Conservation (phyloP, 2,329 filamentous ascomycete species). For the Hyphodiscus sp. region DNA sequence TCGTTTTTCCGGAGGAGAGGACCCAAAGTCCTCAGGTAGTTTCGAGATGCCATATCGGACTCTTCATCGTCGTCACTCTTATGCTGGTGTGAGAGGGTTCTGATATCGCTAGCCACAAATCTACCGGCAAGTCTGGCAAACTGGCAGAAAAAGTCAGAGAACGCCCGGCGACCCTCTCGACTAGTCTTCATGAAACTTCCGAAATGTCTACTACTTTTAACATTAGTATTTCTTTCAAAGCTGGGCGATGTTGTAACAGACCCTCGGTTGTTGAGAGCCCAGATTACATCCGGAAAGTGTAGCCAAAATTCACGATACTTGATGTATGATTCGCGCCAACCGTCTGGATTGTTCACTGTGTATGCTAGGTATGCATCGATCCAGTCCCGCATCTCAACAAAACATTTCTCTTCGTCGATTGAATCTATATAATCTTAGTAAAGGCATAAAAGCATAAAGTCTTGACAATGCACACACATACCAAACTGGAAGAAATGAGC, state of each 20-base stretch:
- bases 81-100: slow-evolving; percentile 27
- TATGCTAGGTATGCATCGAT: slow-evolving; percentile 42
- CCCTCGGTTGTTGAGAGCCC: slow-evolving; percentile 35
- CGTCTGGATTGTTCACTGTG: slow-evolving; percentile 29
- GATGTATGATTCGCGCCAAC: slow-evolving; percentile 38
- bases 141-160: slow-evolving; percentile 27
- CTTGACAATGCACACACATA: slow-evolving; percentile 30
- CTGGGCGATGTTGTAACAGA: slow-evolving; percentile 26
- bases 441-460: slow-evolving; percentile 2
- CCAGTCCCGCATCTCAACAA: slow-evolving; percentile 43
- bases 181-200: slow-evolving; percentile 25
- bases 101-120: slow-evolving; percentile 45
- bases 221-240: slow-evolving; percentile 12
- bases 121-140: slow-evolving; percentile 44
- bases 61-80: slow-evolving; percentile 26
- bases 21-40: slow-evolving; percentile 41
- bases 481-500: slow-evolving; percentile 31
- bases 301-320: slow-evolving; percentile 46
- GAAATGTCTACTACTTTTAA: slow-evolving; percentile 14
- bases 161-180: slow-evolving; percentile 15
- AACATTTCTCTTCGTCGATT: slow-evolving; percentile 37
- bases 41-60: slow-evolving; percentile 37
- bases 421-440: slow-evolving; percentile 33
- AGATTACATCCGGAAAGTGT: slow-evolving; percentile 44
- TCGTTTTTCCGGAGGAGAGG: slow-evolving; percentile 33